phyloP scores from a whole-genome alignment of 2,329 filamentous ascomycete species.

The Malbranchea cinnamomea region DNA sequence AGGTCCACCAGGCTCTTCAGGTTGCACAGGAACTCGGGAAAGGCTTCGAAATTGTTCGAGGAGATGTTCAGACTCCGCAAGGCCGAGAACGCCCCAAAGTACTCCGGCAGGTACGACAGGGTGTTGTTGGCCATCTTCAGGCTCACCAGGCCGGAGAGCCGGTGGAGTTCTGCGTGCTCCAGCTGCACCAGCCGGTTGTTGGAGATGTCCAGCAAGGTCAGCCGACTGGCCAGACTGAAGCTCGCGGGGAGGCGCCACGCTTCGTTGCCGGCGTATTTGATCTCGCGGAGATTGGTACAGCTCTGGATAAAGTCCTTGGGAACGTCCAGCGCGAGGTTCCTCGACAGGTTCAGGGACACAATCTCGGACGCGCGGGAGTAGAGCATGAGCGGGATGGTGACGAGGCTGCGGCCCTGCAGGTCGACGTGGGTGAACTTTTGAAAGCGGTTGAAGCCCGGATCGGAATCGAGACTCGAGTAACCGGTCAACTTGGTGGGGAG shows the following conservation, averaged over 20 bases:
- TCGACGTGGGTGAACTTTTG: slow-evolving; percentile 93
- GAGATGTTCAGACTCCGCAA: slow-evolving; percentile 80
- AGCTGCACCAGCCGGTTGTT: slow-evolving; percentile 85
- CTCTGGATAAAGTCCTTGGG: slow-evolving; percentile 93
- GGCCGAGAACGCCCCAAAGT: slow-evolving; percentile 66
- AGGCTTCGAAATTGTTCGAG: slow-evolving; percentile 76
- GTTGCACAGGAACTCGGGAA: slow-evolving; percentile 73
- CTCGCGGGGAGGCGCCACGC: slow-evolving; percentile 73
- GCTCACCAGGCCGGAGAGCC: slow-evolving; percentile 62
- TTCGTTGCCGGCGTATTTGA: slow-evolving; percentile 93
- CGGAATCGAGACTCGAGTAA: slow-evolving; percentile 54
- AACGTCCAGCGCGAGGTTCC: slow-evolving; percentile 81
- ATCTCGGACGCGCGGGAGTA: slow-evolving; percentile 89
- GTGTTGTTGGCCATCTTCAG: slow-evolving; percentile 91
- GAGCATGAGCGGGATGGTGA: slow-evolving; percentile 86
- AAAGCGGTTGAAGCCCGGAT: slow-evolving; percentile 65
- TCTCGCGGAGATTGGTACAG: slow-evolving; percentile 79
- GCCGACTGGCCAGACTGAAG: slow-evolving; percentile 59
- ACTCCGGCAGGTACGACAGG: slow-evolving; percentile 59
- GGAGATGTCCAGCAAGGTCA: slow-evolving; percentile 85
- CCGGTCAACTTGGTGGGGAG: slow-evolving; percentile 77
- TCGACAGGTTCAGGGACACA: slow-evolving; percentile 82
- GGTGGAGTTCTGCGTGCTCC: slow-evolving; percentile 67
- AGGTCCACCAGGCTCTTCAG: slow-evolving; percentile 76
- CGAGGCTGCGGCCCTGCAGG: slow-evolving; percentile 72